These are phyloP conservation scores for Gossypium anomalum DNA, from an alignment of 345 rosid genomes.

Conservation along the genomic window DNA sequence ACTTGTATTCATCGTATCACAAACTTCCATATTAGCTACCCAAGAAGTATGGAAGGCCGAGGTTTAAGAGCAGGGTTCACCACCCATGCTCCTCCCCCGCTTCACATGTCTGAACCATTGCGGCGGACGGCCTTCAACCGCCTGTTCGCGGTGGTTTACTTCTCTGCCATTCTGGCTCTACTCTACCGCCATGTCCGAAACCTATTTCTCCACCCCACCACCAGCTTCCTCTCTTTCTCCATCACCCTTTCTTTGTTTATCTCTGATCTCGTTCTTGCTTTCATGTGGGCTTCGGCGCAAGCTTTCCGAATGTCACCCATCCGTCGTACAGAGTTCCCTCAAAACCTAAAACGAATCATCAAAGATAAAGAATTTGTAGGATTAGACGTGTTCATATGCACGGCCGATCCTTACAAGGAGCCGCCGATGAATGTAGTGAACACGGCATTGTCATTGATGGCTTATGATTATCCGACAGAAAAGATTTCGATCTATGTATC, in stretches of 20 bases:
- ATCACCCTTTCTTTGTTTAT: slow-evolving; percentile 29
- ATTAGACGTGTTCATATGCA: slow-evolving; percentile 72
- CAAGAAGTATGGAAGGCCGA: background rate
- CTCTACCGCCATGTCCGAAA: slow-evolving; percentile 41
- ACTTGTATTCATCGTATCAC: background rate
- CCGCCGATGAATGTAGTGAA: slow-evolving; percentile 69
- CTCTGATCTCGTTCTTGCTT: slow-evolving; percentile 56
- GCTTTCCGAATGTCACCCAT: slow-evolving; percentile 38
- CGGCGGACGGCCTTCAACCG: background rate
- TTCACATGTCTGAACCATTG: background rate
- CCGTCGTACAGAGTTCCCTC: slow-evolving; percentile 42
- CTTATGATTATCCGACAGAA: slow-evolving; percentile 64
- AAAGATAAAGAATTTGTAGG: slow-evolving; percentile 39
- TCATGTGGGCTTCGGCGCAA: slow-evolving; percentile 49
- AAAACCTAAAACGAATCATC: slow-evolving; percentile 28
- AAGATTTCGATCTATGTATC: slow-evolving; percentile 73
- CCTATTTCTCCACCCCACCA: slow-evolving; percentile 27
- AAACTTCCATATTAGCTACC: background rate
- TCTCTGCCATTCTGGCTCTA: slow-evolving; percentile 42
- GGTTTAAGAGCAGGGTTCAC: background rate
- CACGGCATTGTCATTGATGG: slow-evolving; percentile 75
- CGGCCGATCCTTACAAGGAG: slow-evolving; percentile 87
- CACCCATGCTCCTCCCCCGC: background rate
- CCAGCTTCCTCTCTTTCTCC: slow-evolving; percentile 11
- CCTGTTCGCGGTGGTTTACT: slow-evolving; percentile 38